A percentile compares a stretch with the other conserved stretches of the same genome.
Evolutionary conservation across 495 filamentous ascomycete species (phyloP).

Genomic region (Neurospora tetrasperma): DNA sequence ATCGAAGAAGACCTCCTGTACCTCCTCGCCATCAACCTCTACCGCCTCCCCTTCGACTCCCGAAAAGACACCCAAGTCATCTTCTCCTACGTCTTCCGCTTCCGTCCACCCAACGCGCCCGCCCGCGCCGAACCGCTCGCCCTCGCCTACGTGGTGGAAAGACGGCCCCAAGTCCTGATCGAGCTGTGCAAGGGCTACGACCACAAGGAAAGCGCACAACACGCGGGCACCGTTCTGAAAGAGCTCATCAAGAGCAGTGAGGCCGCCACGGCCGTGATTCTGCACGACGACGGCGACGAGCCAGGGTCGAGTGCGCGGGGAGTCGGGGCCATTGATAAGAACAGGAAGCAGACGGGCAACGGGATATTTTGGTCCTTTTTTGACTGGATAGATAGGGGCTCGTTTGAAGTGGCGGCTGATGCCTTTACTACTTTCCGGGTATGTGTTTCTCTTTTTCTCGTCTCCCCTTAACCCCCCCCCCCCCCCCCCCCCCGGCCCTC

Average conservation of each 20-base stretch:
- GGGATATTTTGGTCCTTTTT: conserved; percentile 98
- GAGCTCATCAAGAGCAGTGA: conserved; percentile 84
- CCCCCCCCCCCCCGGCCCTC: no score
- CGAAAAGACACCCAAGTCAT: conserved; percentile 85
- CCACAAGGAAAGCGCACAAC: conserved; percentile 81
- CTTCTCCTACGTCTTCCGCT: conserved; percentile 79
- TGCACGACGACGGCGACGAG: conserved; percentile 76
- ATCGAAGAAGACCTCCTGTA: conserved; percentile 83
- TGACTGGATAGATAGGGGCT: conserved; percentile 87
- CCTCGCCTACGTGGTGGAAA: conserved; percentile 73
- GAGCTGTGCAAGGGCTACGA: conserved; percentile 86
- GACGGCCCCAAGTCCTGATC: conserved; percentile 76
- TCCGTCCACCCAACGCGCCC: conserved; percentile 50
- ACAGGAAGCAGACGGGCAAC: conserved; percentile 54
- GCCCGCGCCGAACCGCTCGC: conserved; percentile 62
- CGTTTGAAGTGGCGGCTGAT: conserved; percentile 94
- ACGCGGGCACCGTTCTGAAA: conserved; percentile 80
- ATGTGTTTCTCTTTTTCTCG: conserved; percentile 15
- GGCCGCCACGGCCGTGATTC: conserved; percentile 72
- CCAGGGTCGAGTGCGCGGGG: conserved; percentile 41
- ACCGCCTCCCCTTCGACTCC: conserved; percentile 84
- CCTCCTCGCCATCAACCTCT: conserved; percentile 65
- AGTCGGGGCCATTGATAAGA: conserved; percentile 56
- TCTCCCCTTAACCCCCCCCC: not conserved
- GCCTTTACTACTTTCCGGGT: conserved; percentile 96